phyloP scores from a whole-genome alignment of 805 yeast genomes.

The Zygosaccharomyces kombuchaensis region DNA sequence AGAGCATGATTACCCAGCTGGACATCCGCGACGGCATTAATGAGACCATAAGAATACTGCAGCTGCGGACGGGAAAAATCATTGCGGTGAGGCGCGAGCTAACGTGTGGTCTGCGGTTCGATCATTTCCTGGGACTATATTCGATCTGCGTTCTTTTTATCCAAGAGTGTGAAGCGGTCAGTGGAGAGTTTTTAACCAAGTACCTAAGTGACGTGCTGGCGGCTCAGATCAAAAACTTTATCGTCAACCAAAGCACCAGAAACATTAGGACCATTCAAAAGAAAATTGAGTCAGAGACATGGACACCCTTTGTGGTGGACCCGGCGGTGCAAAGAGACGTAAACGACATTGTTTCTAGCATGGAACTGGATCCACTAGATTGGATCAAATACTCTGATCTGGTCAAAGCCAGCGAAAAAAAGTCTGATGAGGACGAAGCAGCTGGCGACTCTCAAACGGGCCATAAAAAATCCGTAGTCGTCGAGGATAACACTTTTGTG shows the following conservation, averaged over 20 bases:
- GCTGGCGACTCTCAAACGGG: constrained; percentile 21
- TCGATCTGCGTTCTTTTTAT: constrained; percentile 64
- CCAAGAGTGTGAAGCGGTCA: constrained; percentile 76
- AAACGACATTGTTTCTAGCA: constrained; percentile 48
- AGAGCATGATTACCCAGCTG: constrained; percentile 47
- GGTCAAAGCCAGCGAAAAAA: constrained; percentile 7
- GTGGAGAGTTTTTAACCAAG: constrained; percentile 57
- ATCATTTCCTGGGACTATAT: constrained; percentile 64
- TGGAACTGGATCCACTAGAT: constrained; percentile 41
- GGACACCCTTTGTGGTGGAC: constrained; percentile 71
- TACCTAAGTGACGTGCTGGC: constrained; percentile 64
- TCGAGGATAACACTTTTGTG: constrained; percentile 54
- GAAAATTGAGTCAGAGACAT: constrained; percentile 61
- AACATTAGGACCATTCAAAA: constrained; percentile 44
- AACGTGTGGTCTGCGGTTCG: constrained; percentile 51
- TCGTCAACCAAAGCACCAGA: constrained; percentile 50
- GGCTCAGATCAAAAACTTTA: constrained; percentile 60
- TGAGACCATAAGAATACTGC: constrained; percentile 65
- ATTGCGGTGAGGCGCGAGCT: constrained; percentile 73
- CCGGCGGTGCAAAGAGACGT: constrained; percentile 45
- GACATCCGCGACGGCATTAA: constrained; percentile 65
- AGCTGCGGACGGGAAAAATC: constrained; percentile 71
- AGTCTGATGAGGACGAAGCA: constrained; percentile 10
- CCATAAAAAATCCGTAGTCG: constrained; percentile 40
- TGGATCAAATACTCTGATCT: constrained; percentile 45